These are phyloP conservation scores for Brassica rapa DNA, from an alignment of 345 rosid species.

Conservation along the genomic window DNA sequence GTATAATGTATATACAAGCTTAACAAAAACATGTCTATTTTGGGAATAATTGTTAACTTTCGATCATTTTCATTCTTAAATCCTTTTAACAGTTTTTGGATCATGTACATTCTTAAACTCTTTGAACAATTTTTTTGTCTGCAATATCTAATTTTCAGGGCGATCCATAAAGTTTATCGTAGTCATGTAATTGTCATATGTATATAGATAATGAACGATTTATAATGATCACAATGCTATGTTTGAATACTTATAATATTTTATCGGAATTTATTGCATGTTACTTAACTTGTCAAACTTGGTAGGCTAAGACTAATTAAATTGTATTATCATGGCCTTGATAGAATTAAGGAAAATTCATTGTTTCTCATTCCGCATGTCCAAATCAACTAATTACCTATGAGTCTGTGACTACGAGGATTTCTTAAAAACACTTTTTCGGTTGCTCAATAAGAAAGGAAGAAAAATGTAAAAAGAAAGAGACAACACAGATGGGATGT, in stretches of 20 bases:
- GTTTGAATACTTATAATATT: background rate
- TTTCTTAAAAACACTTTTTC: constrained; percentile 13
- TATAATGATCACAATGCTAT: background rate
- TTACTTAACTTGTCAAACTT: constrained; percentile 26
- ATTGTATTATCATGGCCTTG: background rate
- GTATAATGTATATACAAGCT: background rate
- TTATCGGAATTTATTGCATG: background rate
- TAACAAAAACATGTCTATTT: background rate
- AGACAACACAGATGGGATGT: constrained; percentile 32
- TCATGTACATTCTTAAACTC: background rate
- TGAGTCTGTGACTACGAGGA: constrained; percentile 9
- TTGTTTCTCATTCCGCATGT: constrained; percentile 24
- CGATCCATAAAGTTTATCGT: background rate
- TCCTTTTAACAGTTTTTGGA: background rate
- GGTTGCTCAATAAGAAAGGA: background rate
- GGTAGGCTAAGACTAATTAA: constrained; percentile 27
- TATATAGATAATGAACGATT: no score
- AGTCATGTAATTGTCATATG: background rate
- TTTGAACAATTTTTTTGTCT: background rate
- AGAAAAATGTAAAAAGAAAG: constrained; percentile 27
- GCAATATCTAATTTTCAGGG: background rate
- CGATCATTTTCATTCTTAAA: background rate
- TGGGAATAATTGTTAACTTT: background rate
- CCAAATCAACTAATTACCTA: constrained; percentile 26
- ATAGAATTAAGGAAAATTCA: constrained; percentile 26